These are phyloP conservation scores for Rostrohypoxylon terebratum DNA, from an alignment of 495 filamentous ascomycete species.

Conservation along the genomic window DNA sequence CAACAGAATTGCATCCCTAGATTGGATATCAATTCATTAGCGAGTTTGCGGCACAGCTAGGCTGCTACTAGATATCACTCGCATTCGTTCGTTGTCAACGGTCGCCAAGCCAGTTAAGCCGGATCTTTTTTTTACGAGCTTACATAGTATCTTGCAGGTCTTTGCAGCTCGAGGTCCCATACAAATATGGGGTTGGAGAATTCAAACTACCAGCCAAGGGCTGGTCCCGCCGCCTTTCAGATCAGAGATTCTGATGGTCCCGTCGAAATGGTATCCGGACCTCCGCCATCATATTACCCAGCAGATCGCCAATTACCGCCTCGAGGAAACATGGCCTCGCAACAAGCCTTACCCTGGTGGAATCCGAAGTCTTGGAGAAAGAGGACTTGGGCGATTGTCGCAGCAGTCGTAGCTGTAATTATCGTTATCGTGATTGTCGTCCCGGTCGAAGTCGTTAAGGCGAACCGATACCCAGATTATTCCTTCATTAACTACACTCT, in stretches of 20 bases:
- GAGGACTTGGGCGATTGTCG: conserved; percentile 57
- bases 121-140: conserved; percentile 23
- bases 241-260: conserved; percentile 37
- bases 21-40: conserved; percentile 23
- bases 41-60: conserved; percentile 32
- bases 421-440: conserved; percentile 59
- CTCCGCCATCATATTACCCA: conserved; percentile 41
- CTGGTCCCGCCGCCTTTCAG: conserved; percentile 44
- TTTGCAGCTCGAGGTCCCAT: conserved; percentile 4
- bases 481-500: conserved; percentile 52
- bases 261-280: conserved; percentile 40
- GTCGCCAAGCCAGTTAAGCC: conserved; percentile 21
- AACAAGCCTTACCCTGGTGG: conserved; percentile 53
- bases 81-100: conserved; percentile 15
- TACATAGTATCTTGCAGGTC: conserved; percentile 25
- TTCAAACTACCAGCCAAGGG: conserved; percentile 17
- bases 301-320: conserved; percentile 21
- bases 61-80: conserved; percentile 1
- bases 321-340: conserved; percentile 30
- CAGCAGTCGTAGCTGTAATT: conserved; percentile 53
- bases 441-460: conserved; percentile 67
- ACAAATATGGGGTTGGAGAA: conserved; percentile 48
- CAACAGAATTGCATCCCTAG: conserved; percentile 1
- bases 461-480: conserved; percentile 56
- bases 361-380: conserved; percentile 64